Evolutionary conservation across 148 eudicot genomes (phyloP), one percentile per base, ranked within the genome.

Genomic region (Gaultheria prostrata): DNA sequence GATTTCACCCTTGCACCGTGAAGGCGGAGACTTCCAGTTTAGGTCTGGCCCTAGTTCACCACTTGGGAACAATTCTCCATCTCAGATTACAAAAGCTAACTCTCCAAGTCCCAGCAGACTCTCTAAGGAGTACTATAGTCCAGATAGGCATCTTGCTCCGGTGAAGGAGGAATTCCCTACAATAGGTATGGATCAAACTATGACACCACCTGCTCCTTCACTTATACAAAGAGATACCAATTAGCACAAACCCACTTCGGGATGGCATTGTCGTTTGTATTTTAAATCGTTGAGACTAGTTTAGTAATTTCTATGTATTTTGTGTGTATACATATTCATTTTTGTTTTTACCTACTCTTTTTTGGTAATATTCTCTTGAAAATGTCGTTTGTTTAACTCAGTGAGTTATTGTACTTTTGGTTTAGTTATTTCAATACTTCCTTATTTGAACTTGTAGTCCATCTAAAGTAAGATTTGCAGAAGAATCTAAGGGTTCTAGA

Each of bases 41-140:
- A 86, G 86, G 54, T 87, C 92, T 28, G 86, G 87, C 56, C 87
- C 92, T 26, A 89, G 91, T 85, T 92, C 92, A 57, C 89, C 93
- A 17, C 80, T 80, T 32, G 88, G 57, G 74, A 83, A 85, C 77
- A 86, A 56, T 57, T 85, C 87, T 33, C 87, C 88, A 76, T 24
- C 86, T 48, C 76, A 77, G 54, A 73, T 46, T 14, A 65, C 65
- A n/a, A 77, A 82, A 59, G 80, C 80, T 20, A 85, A 79, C 71
- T 80, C 89, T 26, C 87, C 88, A n/a, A 88, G 84, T 86, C 92
- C 89, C 18, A 85, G 83, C 81, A 82, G 89, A 78, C 80, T 90
- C 77, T 78, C 85, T 9, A 43, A 72, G 74, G 90, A 79, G 63
- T 76, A 86, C 63, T 2, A 10, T 39, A 86, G 84, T 80, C 86